Evolutionary conservation across 176 grass and related monocot species (phyloP).

Genomic region (Guadua angustifolia): DNA sequence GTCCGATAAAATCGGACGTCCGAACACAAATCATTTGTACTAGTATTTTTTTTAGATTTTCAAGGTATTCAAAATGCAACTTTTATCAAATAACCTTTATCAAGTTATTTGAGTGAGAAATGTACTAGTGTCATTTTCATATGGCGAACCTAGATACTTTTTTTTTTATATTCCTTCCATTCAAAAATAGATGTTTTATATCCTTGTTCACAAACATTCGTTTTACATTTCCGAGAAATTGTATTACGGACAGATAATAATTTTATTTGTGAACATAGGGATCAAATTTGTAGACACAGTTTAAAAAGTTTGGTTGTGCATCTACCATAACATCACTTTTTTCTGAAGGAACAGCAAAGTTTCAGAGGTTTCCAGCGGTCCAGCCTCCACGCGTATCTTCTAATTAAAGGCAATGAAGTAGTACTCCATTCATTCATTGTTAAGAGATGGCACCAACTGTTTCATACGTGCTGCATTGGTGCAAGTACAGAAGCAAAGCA

Average conservation of each 20-base stretch:
- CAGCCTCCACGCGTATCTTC: not conserved
- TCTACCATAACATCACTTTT: not conserved
- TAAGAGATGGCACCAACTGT: not conserved
- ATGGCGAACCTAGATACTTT: not conserved
- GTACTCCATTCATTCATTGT: not conserved
- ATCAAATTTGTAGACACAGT: not conserved
- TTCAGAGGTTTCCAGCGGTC: not conserved
- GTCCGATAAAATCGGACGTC: too few relatives aligned
- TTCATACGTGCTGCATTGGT: not conserved
- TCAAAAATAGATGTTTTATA: not conserved
- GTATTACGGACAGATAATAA: not conserved
- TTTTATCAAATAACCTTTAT: too few relatives aligned
- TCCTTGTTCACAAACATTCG: not conserved
- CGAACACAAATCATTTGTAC: too few relatives aligned
- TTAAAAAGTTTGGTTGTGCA: not conserved
- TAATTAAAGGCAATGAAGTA: slow-evolving; percentile 10
- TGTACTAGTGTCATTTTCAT: not conserved
- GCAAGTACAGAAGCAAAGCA: slow-evolving; percentile 19
- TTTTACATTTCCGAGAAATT: not conserved
- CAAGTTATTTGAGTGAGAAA: too few relatives aligned
- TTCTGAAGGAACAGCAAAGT: not conserved
- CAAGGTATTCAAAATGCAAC: too few relatives aligned
- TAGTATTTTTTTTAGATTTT: too few relatives aligned
- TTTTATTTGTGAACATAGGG: not conserved
- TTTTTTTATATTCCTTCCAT: not conserved